Conservation (phyloP, 2,329 filamentous ascomycete genomes). For the Myriosclerotinia curreyana region DNA sequence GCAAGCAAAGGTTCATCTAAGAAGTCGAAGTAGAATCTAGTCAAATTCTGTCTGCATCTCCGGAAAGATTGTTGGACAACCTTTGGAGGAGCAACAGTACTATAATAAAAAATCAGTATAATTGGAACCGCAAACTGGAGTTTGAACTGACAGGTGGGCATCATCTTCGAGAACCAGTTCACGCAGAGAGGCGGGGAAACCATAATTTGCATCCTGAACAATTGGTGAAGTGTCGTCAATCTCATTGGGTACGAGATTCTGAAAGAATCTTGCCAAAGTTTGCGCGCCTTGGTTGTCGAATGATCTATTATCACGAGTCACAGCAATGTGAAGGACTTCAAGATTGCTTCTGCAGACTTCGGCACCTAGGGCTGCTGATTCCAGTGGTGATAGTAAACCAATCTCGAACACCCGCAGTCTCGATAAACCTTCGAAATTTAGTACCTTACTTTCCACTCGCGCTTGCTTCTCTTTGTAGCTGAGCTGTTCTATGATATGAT, state of each 20-base stretch:
- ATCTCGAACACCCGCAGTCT: constrained; percentile 20
- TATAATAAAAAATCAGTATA: constrained; percentile 7
- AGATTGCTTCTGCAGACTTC: constrained; percentile 20
- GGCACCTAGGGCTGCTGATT: constrained; percentile 19
- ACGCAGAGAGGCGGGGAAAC: constrained; percentile 19
- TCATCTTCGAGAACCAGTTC: constrained; percentile 22
- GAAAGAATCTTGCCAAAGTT: constrained; percentile 17
- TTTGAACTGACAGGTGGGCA: constrained; percentile 18
- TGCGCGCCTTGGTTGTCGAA: constrained; percentile 18
- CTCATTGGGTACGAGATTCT: constrained; percentile 17
- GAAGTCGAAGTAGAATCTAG: constrained; percentile 20
- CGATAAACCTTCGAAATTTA: constrained; percentile 20
- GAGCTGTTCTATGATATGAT: neutral
- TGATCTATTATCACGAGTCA: constrained; percentile 19
- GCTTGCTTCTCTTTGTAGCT: constrained; percentile 1
- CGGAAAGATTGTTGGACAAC: constrained; percentile 20
- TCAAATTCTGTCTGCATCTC: constrained; percentile 14
- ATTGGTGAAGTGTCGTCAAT: constrained; percentile 18
- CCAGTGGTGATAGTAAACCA: constrained; percentile 20
- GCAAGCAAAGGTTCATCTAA: constrained; percentile 18
- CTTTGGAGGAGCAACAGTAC: constrained; percentile 16
- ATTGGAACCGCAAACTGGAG: neutral
- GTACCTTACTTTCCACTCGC: constrained; percentile 8
- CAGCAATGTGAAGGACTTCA: constrained; percentile 19
- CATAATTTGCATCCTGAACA: constrained; percentile 12